Evolutionary conservation across 1,139 yeast species (phyloP), one percentile per base, ranked within the genome.

Genomic region (Lodderomyces oxycetoniae): DNA sequence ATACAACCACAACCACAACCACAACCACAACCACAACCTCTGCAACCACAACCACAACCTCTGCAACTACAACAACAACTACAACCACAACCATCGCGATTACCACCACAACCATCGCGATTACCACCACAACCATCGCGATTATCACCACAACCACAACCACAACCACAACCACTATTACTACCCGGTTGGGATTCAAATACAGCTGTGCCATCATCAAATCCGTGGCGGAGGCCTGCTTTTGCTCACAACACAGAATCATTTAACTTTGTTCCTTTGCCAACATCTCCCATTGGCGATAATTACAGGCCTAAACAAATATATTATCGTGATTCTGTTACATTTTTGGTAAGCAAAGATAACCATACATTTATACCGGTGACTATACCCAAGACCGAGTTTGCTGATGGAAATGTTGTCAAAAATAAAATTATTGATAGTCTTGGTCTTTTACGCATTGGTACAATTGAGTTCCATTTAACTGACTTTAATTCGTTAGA

Each of bases 401-500:
- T 43, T 1, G 30, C 33, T 2, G 33, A 35, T 10, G 36, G 37
- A 24, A 53, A 50, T 0, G 61, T 58, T 3, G 54, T 51, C 11
- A 51, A 43, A 19, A 31, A 77, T 24, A 69, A 66, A 39, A 58
- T 80, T 10, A 56, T 67, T 1, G 52, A 58, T 2, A 59, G 60
- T 3, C 50, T 79, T 15, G 69, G 61, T 5, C 48, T 78, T 13
- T 55, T 62, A 5, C 61, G 65, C 9, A 55, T 59, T 4, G 74
- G 73, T 0, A 28, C 33, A 3, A 57, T 75, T 21, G 57, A 77
- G 0, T 63, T 80, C 31, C 88, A 81, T 47, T 57, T 87, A 42
- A 84, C 95, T 0, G 95, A 87, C 31, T 77, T 79, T 51, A 76
- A 77, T 11, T 68, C 79, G 32, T 65, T 64, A 3, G 74, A 76